These are phyloP conservation scores for Sporisorium exsertum DNA, from an alignment of 1,284 basidiomycete genomes.

Conservation along the genomic window DNA sequence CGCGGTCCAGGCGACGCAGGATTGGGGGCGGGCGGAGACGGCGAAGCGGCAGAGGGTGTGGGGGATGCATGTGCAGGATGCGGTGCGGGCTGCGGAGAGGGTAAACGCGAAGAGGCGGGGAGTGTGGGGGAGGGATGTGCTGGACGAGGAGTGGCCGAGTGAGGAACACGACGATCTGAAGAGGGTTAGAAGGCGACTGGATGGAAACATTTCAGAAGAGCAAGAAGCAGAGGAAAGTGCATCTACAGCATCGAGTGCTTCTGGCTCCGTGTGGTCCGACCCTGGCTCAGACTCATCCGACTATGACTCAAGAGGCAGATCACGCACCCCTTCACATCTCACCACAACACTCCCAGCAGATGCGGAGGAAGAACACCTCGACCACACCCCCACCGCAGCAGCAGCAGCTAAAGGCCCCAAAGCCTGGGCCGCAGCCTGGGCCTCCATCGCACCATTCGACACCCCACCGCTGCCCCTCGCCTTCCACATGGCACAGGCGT, in stretches of 20 bases:
- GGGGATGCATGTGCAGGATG: slow-evolving; percentile 14
- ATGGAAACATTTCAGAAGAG: neutral
- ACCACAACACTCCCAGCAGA: too few species aligned
- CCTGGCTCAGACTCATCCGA: neutral
- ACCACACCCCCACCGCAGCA: neutral
- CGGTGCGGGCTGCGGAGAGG: neutral
- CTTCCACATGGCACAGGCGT: slow-evolving; percentile 15
- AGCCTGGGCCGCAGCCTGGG: slow-evolving; percentile 27
- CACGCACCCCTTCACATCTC: neutral
- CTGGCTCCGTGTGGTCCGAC: slow-evolving; percentile 7
- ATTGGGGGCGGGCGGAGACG: slow-evolving; percentile 10
- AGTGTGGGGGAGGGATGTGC: slow-evolving; percentile 23
- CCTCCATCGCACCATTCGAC: slow-evolving; percentile 10
- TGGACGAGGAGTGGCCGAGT: slow-evolving; percentile 4
- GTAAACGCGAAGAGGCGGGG: neutral
- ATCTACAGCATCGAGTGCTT: neutral
- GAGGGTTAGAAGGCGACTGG: slow-evolving; percentile 3
- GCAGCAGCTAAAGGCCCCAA: slow-evolving; percentile 8
- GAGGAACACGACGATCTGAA: slow-evolving; percentile 14
- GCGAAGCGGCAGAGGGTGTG: slow-evolving; percentile 27
- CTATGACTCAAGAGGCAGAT: slow-evolving; percentile 7
- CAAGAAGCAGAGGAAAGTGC: neutral
- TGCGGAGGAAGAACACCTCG: neutral
- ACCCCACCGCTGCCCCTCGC: slow-evolving; percentile 9
- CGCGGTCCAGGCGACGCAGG: slow-evolving; percentile 8